Base-by-base conservation (phyloP, 169 alveolate genomes). In the Plasmodium sp. region DNA sequence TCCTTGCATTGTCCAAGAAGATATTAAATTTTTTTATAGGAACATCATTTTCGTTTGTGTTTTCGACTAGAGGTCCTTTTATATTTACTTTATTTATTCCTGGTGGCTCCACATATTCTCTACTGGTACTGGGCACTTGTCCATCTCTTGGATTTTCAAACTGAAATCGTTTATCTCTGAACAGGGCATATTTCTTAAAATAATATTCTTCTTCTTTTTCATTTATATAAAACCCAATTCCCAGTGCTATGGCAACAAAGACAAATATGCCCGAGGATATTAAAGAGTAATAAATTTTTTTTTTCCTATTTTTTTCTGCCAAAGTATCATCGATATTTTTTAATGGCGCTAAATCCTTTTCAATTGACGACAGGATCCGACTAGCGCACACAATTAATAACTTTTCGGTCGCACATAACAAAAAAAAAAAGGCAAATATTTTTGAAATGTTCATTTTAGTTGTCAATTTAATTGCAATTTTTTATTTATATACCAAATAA, bases 11-110 rank as follows among this genome's bases (percentile, higher is more conserved):
- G 77, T 84, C 93, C 72, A 84, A n/a, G 73, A 84, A 84, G 34
- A 12, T 36, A 84, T 84, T 84, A 84, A 72, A 84, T 62, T 41
- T 84, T 51, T 84, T 84, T 16, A 84, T 2, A 27, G 93, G 74
- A 34, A 84, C 51, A 71, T 84, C 93, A 14, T 6, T 34, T 10
- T 84, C 84, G 56, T 84, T 84, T 7, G 72, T 84, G 62, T 84
- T 84, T 84, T 72, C 93, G n/a, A 39, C 41, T 73, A 84, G 36
- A 5, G 83, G 74, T 7, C 84, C 84, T 43, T 84, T 73, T 71
- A 84, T 45, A 45, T 84, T 39, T 33, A 84, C 84, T 84, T 84
- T 84, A 84, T 84, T 84, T 84, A 72, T 73, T 45, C 93, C 93
- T 72, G 31, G 9, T 41, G 93, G 93, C 36, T 84, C 93, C 12